Conservation (phyloP, 2,329 filamentous ascomycete genomes). For the Phyllachora maydis region DNA sequence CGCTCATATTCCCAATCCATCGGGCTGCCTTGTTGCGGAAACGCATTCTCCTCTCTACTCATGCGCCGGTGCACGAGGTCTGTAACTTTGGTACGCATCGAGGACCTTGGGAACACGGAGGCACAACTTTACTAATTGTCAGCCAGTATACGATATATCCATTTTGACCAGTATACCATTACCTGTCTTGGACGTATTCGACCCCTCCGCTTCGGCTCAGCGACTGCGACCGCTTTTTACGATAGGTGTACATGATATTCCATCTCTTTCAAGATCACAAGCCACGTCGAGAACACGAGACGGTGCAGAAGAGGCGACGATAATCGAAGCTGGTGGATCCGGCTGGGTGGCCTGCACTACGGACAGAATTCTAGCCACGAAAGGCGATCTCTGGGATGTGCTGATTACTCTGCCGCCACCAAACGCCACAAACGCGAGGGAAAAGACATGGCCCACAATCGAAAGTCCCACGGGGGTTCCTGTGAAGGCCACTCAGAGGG, state of each 20-base stretch:
- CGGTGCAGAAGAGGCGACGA: slow-evolving; percentile 10
- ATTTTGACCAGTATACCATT: slow-evolving; percentile 74
- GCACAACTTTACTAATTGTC: slow-evolving; percentile 2
- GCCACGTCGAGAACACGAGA: slow-evolving; percentile 10
- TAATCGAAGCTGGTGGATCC: slow-evolving; percentile 25
- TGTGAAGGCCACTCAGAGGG: slow-evolving; percentile 75
- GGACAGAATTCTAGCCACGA: slow-evolving; percentile 77
- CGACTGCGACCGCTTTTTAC: slow-evolving; percentile 74
- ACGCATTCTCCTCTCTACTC: slow-evolving; percentile 69
- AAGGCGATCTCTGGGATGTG: slow-evolving; percentile 74
- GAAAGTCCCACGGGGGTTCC: slow-evolving; percentile 41
- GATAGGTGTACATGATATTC: slow-evolving; percentile 83
- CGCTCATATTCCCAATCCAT: slow-evolving; percentile 78
- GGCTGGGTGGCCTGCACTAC: slow-evolving; percentile 94
- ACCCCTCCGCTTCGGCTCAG: slow-evolving; percentile 35
- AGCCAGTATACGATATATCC: slow-evolving; percentile 76
- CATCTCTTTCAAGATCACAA: slow-evolving; percentile 30
- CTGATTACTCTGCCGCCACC: slow-evolving; percentile 61
- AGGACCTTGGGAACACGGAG: neutral
- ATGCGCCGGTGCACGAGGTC: slow-evolving; percentile 64
- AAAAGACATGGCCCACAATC: slow-evolving; percentile 57
- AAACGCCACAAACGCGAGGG: slow-evolving; percentile 32
- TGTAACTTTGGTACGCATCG: slow-evolving; percentile 65
- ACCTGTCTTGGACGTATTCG: slow-evolving; percentile 49
- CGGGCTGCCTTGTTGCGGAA: slow-evolving; percentile 72